These are phyloP conservation scores for Linum lewisii DNA, from an alignment of 345 rosid genomes.

Conservation along the genomic window DNA sequence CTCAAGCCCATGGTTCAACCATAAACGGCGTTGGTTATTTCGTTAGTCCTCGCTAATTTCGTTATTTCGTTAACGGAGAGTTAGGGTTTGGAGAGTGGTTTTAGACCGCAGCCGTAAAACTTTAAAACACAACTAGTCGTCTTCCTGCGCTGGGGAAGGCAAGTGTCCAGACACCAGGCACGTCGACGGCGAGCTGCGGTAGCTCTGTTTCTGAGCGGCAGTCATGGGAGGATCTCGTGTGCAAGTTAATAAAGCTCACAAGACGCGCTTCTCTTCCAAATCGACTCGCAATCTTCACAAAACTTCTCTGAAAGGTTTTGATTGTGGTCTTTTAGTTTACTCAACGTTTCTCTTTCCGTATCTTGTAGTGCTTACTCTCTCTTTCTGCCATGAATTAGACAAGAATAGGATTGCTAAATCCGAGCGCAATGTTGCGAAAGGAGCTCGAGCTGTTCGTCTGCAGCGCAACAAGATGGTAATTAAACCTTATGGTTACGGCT, in stretches of 20 bases:
- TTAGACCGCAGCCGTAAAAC: too few species aligned
- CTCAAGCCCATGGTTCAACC: too few species aligned
- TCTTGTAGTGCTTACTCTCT: neutral
- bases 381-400: constrained; percentile 29
- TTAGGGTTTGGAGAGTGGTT: too few species aligned
- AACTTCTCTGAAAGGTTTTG: constrained; percentile 48
- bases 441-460: constrained; percentile 58
- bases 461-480: constrained; percentile 83
- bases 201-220: constrained; percentile 7
- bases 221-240: constrained; percentile 67
- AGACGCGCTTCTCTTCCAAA: constrained; percentile 66
- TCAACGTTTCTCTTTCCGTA: neutral
- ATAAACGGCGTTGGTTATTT: too few species aligned
- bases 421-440: constrained; percentile 43
- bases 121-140: too few species aligned
- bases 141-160: too few species aligned
- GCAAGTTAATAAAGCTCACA: constrained; percentile 83
- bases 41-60: too few species aligned
- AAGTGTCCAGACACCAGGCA: too few species aligned
- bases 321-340: neutral
- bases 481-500: neutral
- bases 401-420: constrained; percentile 53
- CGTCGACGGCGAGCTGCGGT: constrained; percentile 8
- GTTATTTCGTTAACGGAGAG: too few species aligned
- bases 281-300: constrained; percentile 73